Conservation (phyloP, 2,329 filamentous ascomycete species). For the Botrytis hyacinthi region DNA sequence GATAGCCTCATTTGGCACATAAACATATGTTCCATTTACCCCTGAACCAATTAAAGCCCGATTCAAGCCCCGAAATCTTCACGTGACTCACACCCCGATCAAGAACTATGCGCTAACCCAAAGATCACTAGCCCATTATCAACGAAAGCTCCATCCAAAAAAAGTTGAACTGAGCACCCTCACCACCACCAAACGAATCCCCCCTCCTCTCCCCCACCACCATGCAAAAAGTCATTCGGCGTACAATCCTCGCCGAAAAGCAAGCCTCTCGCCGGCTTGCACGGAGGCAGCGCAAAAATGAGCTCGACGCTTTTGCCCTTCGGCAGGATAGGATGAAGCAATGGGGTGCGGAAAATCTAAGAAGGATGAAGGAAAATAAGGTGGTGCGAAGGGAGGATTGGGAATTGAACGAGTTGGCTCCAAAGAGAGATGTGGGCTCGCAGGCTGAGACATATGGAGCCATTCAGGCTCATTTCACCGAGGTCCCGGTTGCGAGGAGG, state of each 20-base stretch:
- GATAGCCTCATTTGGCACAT: not conserved
- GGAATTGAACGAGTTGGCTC: constrained; percentile 73
- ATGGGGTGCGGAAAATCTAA: constrained; percentile 5
- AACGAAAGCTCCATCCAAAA: constrained; percentile 22
- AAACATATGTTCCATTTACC: not conserved
- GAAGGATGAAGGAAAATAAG: constrained; percentile 48
- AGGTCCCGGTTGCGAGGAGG: constrained; percentile 34
- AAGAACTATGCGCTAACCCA: not conserved
- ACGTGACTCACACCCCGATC: not conserved
- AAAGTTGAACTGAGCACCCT: constrained; percentile 18
- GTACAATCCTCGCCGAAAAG: constrained; percentile 64
- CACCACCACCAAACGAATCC: constrained; percentile 15
- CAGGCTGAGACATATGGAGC: constrained; percentile 58
- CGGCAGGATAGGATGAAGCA: not conserved
- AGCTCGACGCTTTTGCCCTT: not conserved
- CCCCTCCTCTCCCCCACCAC: constrained; percentile 24
- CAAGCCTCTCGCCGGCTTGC: constrained; percentile 53
- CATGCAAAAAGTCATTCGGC: constrained; percentile 71
- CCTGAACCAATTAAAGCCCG: constrained; percentile 14
- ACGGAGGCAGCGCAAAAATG: constrained; percentile 39
- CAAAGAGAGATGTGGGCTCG: constrained; percentile 68
- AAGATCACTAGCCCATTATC: constrained; percentile 9
- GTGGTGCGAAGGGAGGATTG: constrained; percentile 70
- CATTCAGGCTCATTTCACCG: constrained; percentile 41
- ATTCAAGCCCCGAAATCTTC: not conserved